These are phyloP conservation scores for Metarhizium brunneum DNA, from an alignment of 2,329 filamentous ascomycete genomes.

Conservation along the genomic window DNA sequence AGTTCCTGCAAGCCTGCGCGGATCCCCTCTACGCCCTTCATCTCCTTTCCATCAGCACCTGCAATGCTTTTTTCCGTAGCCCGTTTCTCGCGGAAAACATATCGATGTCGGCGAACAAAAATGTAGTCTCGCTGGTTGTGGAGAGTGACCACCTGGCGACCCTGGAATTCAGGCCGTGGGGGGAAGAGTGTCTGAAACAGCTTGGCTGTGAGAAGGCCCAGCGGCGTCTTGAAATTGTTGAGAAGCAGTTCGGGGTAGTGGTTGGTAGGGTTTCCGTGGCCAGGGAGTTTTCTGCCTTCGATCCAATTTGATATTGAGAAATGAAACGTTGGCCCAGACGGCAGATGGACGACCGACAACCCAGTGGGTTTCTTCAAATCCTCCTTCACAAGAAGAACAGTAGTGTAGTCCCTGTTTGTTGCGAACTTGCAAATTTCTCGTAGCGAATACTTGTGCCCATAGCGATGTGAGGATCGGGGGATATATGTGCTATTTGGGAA, in stretches of 20 bases:
- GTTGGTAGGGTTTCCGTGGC: slow-evolving; percentile 79
- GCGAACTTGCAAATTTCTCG: slow-evolving; percentile 86
- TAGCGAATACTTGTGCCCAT: slow-evolving; percentile 84
- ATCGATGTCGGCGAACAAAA: slow-evolving; percentile 82
- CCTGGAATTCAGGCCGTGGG: slow-evolving; percentile 70
- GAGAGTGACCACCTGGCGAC: slow-evolving; percentile 81
- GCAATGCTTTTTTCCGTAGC: slow-evolving; percentile 80
- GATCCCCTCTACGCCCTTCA: slow-evolving; percentile 79
- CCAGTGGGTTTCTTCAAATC: slow-evolving; percentile 79
- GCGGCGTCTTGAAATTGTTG: slow-evolving; percentile 90
- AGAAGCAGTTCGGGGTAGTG: slow-evolving; percentile 86
- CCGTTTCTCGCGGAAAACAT: slow-evolving; percentile 85
- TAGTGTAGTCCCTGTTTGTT: slow-evolving; percentile 70
- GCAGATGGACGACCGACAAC: slow-evolving; percentile 75
- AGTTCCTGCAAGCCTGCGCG: slow-evolving; percentile 83
- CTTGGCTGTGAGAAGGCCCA: slow-evolving; percentile 80
- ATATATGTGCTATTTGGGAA: slow-evolving; percentile 88
- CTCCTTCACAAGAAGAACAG: slow-evolving; percentile 78
- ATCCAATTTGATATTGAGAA: slow-evolving; percentile 88
- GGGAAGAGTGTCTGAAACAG: slow-evolving; percentile 60
- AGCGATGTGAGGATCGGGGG: slow-evolving; percentile 71
- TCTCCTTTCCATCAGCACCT: slow-evolving; percentile 69
- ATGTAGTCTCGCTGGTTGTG: slow-evolving; percentile 97
- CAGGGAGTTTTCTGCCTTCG: slow-evolving; percentile 76
- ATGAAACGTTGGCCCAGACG: slow-evolving; percentile 81